A percentile compares a stretch with the other conserved stretches of the same genome.
Conservation (phyloP, 768 basidiomycete species). For the Phylloporus sp. region DNA sequence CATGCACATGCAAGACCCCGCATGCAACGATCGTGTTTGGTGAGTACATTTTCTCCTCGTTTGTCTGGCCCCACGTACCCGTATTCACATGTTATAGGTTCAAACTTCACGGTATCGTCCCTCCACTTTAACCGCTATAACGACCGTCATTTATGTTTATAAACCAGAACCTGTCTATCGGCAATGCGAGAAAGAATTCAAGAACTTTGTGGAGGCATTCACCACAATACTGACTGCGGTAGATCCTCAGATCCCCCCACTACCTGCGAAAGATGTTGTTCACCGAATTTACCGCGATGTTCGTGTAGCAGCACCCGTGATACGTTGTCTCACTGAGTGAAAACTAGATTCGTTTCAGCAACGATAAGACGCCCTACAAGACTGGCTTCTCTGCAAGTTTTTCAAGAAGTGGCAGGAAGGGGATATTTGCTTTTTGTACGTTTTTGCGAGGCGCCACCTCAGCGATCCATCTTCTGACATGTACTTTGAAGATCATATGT, state of each 20-base stretch:
- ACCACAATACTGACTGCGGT: slow-evolving; percentile 62
- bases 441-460: slow-evolving; percentile 5
- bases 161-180: slow-evolving; percentile 25
- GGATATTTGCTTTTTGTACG: slow-evolving; percentile 83
- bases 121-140: neutral
- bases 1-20: slow-evolving; percentile 59
- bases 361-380: slow-evolving; percentile 97
- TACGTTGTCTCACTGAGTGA: slow-evolving; percentile 4
- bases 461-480: slow-evolving; percentile 7
- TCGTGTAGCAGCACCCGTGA: neutral
- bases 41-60: slow-evolving; percentile 26
- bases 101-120: slow-evolving; percentile 59
- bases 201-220: slow-evolving; percentile 71
- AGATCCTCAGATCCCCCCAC: slow-evolving; percentile 78
- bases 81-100: slow-evolving; percentile 51
- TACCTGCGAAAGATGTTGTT: slow-evolving; percentile 88
- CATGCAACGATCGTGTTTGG: slow-evolving; percentile 84
- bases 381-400: slow-evolving; percentile 73
- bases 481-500: slow-evolving; percentile 23
- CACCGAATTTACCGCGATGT: slow-evolving; percentile 94
- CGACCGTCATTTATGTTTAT: neutral
- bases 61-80: neutral
- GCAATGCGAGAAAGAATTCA: slow-evolving; percentile 85
- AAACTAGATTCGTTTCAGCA: slow-evolving; percentile 76
- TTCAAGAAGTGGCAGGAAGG: slow-evolving; percentile 86